Evolutionary conservation across 257 asterid species (phyloP).

Genomic region (Paulownia fortunei): DNA sequence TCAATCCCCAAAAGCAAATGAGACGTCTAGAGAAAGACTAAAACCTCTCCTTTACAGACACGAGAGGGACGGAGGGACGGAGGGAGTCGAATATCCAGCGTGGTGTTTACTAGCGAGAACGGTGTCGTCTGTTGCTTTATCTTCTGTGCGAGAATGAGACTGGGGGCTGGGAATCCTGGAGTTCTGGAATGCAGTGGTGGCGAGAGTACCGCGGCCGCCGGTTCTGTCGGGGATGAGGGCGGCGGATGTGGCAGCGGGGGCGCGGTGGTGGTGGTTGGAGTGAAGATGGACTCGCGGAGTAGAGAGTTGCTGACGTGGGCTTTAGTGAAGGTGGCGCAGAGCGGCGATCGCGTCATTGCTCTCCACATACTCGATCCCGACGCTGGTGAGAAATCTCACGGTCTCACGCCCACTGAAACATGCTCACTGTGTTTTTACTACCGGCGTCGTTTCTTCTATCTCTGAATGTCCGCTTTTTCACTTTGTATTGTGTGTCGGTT

Average conservation of each 20-base stretch:
- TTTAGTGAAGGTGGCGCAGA: conserved; percentile 76
- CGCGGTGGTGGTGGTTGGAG: conserved; percentile 81
- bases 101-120: conserved; percentile 19
- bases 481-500: conserved; percentile 1
- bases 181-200: conserved; percentile 38
- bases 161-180: conserved; percentile 33
- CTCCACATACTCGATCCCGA: conserved; percentile 71
- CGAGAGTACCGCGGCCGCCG: conserved; percentile 27
- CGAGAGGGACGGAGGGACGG: conserved; percentile 29
- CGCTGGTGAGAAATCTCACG: conserved; percentile 53
- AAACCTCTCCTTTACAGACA: conserved; percentile 13
- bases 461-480: neutral
- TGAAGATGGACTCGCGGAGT: conserved; percentile 72
- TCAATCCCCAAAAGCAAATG: neutral
- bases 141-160: conserved; percentile 42
- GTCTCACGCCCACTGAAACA: neutral
- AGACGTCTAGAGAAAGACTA: conserved; percentile 27
- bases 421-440: conserved; percentile 1
- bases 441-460: conserved; percentile 6
- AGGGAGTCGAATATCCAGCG: conserved; percentile 13
- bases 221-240: conserved; percentile 6
- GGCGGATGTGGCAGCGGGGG: conserved; percentile 40
- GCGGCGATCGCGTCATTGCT: conserved; percentile 87
- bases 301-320: conserved; percentile 90
- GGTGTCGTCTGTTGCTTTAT: conserved; percentile 28